These are phyloP conservation scores for Echeveria elegans DNA, from an alignment of 164 flowering plant genomes.

Conservation along the genomic window DNA sequence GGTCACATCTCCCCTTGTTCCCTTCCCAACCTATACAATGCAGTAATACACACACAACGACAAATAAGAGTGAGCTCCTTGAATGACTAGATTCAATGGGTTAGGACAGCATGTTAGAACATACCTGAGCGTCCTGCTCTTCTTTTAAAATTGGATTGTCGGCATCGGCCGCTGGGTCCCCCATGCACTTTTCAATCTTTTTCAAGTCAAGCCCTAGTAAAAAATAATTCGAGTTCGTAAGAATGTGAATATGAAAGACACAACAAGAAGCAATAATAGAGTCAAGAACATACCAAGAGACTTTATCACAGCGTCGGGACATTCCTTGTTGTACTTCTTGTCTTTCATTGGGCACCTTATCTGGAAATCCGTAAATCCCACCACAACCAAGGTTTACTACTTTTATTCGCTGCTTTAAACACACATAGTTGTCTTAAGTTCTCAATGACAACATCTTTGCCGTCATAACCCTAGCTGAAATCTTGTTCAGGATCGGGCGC, in stretches of 20 bases:
- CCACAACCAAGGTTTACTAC: constrained; percentile 83
- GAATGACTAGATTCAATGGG: background rate
- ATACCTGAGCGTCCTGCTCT: background rate
- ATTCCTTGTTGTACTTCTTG: constrained; percentile 83
- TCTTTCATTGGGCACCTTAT: constrained; percentile 98
- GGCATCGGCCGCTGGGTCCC: background rate
- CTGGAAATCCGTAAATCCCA: constrained; percentile 98
- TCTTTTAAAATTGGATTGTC: background rate
- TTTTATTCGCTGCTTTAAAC: constrained; percentile 70
- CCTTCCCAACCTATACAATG: constrained; percentile 63
- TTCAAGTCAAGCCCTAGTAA: background rate
- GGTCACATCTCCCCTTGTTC: constrained; percentile 95
- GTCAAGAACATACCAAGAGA: constrained; percentile 52
- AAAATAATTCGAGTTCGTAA: background rate
- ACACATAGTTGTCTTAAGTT: constrained; percentile 88
- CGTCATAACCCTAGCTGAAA: constrained; percentile 85
- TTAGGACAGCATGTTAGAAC: background rate
- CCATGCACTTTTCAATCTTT: background rate
- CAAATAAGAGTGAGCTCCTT: no score
- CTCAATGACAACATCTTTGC: constrained; percentile 86
- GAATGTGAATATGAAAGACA: background rate
- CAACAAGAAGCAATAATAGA: background rate
- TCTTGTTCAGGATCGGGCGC: constrained; percentile 99
- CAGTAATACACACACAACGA: no score
- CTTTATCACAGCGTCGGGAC: constrained; percentile 72